These are phyloP conservation scores for Eucalyptus sideroxylon DNA, from an alignment of 345 rosid genomes.

Conservation along the genomic window DNA sequence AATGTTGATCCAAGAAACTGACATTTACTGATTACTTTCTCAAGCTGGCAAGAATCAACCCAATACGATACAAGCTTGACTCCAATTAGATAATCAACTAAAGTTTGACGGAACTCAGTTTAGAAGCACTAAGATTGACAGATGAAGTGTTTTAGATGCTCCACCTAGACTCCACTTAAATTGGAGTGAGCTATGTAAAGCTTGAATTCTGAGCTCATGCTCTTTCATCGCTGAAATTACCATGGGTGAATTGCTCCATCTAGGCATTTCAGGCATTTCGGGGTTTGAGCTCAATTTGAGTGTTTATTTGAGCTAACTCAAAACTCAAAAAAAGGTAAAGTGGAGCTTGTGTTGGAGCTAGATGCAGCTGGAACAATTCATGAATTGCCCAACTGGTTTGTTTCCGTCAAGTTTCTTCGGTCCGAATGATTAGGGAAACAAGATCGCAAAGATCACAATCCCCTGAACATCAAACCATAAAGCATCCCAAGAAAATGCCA, in stretches of 20 bases:
- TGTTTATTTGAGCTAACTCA: neutral
- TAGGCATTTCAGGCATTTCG: neutral
- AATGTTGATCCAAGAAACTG: neutral
- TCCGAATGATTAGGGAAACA: neutral
- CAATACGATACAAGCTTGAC: neutral
- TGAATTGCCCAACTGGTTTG: neutral
- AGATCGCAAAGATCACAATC: neutral
- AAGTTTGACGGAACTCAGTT: neutral
- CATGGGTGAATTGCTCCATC: neutral
- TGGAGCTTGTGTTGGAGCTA: neutral
- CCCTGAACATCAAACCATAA: neutral
- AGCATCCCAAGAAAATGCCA: neutral
- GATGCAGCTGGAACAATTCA: neutral
- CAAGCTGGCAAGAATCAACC: neutral
- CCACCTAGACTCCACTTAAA: neutral
- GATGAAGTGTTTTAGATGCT: neutral
- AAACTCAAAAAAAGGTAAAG: neutral
- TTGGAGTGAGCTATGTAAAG: neutral
- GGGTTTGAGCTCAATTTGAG: neutral
- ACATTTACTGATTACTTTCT: neutral
- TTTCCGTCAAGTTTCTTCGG: neutral
- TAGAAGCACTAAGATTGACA: neutral
- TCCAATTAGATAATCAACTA: neutral
- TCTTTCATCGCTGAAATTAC: neutral
- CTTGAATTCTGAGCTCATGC: neutral